Evolutionary conservation across 1,284 basidiomycete species (phyloP).

Genomic region (Heterobasidion annosum): DNA sequence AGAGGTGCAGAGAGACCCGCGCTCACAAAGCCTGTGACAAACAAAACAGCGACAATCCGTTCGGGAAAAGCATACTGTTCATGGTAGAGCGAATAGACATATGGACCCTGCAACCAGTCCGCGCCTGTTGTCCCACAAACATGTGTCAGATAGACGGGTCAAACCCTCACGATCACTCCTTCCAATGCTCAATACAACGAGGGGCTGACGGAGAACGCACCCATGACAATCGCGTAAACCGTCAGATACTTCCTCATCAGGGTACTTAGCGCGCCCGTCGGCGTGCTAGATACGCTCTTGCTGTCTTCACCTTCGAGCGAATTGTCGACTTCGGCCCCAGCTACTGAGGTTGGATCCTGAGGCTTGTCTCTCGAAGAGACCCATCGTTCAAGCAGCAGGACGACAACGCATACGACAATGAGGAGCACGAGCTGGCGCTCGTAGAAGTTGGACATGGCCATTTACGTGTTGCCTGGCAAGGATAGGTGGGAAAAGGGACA

Average conservation of each 20-base stretch:
- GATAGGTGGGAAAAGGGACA: no score
- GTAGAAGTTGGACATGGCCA: constrained; percentile 29
- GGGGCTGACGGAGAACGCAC: constrained; percentile 23
- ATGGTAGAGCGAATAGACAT: constrained; percentile 62
- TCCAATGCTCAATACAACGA: no score
- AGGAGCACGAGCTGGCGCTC: constrained; percentile 41
- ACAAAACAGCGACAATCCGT: constrained; percentile 54
- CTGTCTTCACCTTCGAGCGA: constrained; percentile 7
- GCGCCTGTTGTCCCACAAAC: constrained; percentile 34
- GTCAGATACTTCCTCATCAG: constrained; percentile 51
- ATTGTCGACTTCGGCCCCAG: constrained; percentile 14
- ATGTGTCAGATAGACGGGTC: no score
- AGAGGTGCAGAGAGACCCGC: constrained; percentile 60
- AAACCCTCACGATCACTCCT: no score
- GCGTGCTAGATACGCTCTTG: constrained; percentile 5
- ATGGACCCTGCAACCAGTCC: constrained; percentile 73
- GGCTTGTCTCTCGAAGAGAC: constrained; percentile 21
- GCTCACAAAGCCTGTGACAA: constrained; percentile 66
- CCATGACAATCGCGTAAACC: constrained; percentile 69
- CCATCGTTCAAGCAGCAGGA: constrained; percentile 38
- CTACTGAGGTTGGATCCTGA: not conserved
- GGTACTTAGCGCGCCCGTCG: constrained; percentile 20
- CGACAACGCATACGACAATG: constrained; percentile 30
- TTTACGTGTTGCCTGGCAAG: no score
- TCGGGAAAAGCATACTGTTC: constrained; percentile 62